These are phyloP conservation scores for Wickerhamiella dianesei DNA, from an alignment of 805 yeast species.

Conservation along the genomic window DNA sequence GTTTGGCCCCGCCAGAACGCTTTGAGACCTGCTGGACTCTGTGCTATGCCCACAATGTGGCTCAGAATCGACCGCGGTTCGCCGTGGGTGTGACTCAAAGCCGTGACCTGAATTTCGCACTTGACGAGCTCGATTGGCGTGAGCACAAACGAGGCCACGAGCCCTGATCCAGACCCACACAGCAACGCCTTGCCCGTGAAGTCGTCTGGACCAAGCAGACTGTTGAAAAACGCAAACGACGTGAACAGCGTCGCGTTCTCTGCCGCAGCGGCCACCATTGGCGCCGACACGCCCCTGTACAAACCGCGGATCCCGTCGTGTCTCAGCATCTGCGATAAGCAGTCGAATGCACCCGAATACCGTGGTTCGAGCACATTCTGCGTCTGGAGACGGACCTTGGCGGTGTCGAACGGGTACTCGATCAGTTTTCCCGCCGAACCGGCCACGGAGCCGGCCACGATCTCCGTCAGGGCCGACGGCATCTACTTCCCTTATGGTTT, in stretches of 20 bases:
- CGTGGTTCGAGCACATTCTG: constrained; percentile 36
- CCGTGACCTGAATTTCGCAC: constrained; percentile 65
- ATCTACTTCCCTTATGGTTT: not conserved
- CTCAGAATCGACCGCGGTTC: constrained; percentile 17
- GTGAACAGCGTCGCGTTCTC: constrained; percentile 75
- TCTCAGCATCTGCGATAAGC: constrained; percentile 45
- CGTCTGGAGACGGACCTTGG: constrained; percentile 74
- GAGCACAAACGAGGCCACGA: constrained; percentile 64
- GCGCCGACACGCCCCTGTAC: constrained; percentile 66
- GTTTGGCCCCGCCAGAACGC: constrained; percentile 86
- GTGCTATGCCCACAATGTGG: constrained; percentile 32
- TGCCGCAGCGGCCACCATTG: constrained; percentile 77
- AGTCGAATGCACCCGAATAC: constrained; percentile 48
- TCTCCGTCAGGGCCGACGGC: constrained; percentile 12
- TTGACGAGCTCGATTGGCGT: constrained; percentile 90
- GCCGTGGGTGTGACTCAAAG: constrained; percentile 2
- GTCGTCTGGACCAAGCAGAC: constrained; percentile 6
- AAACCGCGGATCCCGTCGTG: constrained; percentile 71
- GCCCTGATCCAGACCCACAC: constrained; percentile 75
- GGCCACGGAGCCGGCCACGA: constrained; percentile 33
- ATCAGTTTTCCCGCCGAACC: constrained; percentile 76
- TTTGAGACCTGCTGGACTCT: constrained; percentile 37
- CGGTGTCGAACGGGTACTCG: constrained; percentile 88
- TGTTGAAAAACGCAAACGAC: constrained; percentile 18
- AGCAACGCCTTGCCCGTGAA: constrained; percentile 34